These are phyloP conservation scores for Aurantiochytrium sp. DNA, from an alignment of 108 stramenopile genomes.

Conservation along the genomic window DNA sequence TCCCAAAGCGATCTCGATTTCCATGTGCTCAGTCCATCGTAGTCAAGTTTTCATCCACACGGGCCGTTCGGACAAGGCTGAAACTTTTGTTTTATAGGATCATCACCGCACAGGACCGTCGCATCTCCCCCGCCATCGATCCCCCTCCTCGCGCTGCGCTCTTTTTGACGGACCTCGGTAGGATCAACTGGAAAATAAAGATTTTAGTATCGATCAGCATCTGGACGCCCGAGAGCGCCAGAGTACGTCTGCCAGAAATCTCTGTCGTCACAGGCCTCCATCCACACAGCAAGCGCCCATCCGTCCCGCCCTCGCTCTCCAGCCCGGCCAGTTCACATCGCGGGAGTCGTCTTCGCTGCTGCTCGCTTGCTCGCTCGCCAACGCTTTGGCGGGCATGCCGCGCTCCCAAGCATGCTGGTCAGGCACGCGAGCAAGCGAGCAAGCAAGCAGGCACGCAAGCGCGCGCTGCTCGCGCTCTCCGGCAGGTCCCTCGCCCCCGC, in stretches of 20 bases:
- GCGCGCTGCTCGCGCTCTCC: too few relatives aligned
- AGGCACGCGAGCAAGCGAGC: too few relatives aligned
- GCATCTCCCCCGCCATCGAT: background rate
- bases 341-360: too few relatives aligned
- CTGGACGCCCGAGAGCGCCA: background rate
- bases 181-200: constrained; percentile 11
- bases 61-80: constrained; percentile 19
- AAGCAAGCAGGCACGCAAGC: too few relatives aligned
- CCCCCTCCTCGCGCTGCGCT: too few relatives aligned
- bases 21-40: constrained; percentile 4
- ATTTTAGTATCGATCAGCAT: background rate
- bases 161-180: background rate
- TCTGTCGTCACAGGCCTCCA: background rate
- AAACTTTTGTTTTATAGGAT: background rate
- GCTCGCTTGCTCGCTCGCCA: too few relatives aligned
- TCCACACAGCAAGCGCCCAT: background rate
- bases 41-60: constrained; percentile 1
- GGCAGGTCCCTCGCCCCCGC: too few relatives aligned
- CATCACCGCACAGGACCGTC: background rate
- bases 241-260: background rate
- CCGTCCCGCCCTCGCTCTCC: background rate
- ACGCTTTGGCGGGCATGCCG: too few relatives aligned
- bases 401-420: too few relatives aligned
- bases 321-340: background rate
- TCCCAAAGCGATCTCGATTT: too few relatives aligned